Percentiles rank a stretch among this genome's conserved stretches.
These are phyloP conservation scores for Amoeboaphelidium protococcarum DNA, from an alignment of 371 early-diverging fungal genomes.

Conservation along the genomic window DNA sequence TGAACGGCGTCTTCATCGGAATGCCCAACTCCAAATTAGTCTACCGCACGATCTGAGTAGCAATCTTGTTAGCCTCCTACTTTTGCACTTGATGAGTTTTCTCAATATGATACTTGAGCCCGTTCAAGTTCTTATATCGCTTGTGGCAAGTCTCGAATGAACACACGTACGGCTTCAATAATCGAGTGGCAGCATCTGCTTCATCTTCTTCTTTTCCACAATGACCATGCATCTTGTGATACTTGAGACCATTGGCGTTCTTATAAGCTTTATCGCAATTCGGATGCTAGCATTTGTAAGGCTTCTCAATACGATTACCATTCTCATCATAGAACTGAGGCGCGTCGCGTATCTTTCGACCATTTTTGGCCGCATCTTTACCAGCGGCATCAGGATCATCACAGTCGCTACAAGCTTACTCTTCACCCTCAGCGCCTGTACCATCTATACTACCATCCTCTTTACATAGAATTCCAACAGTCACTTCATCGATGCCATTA, in stretches of 20 bases:
- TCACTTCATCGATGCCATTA: too few relatives aligned
- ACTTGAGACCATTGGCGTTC: slow-evolving; percentile 35
- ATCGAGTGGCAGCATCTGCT: slow-evolving; percentile 9
- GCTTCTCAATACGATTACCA: slow-evolving; percentile 7
- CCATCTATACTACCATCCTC: too few relatives aligned
- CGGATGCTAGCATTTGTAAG: slow-evolving; percentile 22
- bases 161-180: slow-evolving; percentile 59
- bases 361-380: too few relatives aligned
- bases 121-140: slow-evolving; percentile 89
- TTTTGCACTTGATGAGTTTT: slow-evolving; percentile 33
- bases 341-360: too few relatives aligned
- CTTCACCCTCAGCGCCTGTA: too few relatives aligned
- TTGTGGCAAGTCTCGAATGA: slow-evolving; percentile 59
- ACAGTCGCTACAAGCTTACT: too few relatives aligned
- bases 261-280: slow-evolving; percentile 34
- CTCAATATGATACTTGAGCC: slow-evolving; percentile 80
- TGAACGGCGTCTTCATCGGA: neutral
- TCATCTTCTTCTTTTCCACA: slow-evolving; percentile 18
- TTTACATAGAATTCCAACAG: too few relatives aligned
- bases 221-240: slow-evolving; percentile 34
- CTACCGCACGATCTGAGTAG: neutral
- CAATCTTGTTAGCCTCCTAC: slow-evolving; percentile 4
- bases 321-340: neutral
- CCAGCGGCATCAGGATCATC: too few relatives aligned
- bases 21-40: neutral